A percentile compares a stretch with the other conserved stretches of the same genome.
Conservation (phyloP, 148 eudicot genomes). For the Rhododendron williamsianum region DNA sequence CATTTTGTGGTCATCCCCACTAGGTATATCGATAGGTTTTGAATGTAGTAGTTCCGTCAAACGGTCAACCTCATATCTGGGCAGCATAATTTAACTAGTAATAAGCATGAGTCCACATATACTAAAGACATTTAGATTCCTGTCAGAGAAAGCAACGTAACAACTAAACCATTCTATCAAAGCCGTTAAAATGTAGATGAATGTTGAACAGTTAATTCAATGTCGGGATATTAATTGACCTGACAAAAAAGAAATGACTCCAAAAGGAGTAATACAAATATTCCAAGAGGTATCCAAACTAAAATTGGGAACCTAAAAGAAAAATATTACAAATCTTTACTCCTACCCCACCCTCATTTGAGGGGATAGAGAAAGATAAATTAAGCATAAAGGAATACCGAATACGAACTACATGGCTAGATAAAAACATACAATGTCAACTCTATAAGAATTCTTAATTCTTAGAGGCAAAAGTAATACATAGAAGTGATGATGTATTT, state of each 20-base stretch:
- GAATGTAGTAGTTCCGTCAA: conserved; percentile 54
- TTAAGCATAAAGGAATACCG: neutral
- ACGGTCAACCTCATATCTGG: conserved; percentile 66
- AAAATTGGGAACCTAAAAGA: neutral
- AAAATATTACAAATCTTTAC: neutral
- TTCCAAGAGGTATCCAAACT: neutral
- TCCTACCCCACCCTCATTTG: neutral
- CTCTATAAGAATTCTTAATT: neutral
- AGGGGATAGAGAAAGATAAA: neutral
- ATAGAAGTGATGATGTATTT: neutral
- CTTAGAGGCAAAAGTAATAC: neutral
- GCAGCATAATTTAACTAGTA: conserved; percentile 6
- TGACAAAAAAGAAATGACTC: neutral
- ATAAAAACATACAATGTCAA: neutral
- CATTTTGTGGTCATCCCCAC: conserved; percentile 22
- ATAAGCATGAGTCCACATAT: neutral
- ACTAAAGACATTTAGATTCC: neutral
- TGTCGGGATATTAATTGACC: neutral
- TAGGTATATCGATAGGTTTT: conserved; percentile 36
- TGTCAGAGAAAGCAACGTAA: neutral
- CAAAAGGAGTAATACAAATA: neutral
- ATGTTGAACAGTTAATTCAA: neutral
- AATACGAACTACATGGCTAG: neutral
- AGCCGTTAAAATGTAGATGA: neutral
- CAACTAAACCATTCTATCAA: neutral